Evolutionary conservation across 352 stramenopile genomes (phyloP), one percentile per base, ranked within the genome.

Genomic region (Pythium catenulatum): DNA sequence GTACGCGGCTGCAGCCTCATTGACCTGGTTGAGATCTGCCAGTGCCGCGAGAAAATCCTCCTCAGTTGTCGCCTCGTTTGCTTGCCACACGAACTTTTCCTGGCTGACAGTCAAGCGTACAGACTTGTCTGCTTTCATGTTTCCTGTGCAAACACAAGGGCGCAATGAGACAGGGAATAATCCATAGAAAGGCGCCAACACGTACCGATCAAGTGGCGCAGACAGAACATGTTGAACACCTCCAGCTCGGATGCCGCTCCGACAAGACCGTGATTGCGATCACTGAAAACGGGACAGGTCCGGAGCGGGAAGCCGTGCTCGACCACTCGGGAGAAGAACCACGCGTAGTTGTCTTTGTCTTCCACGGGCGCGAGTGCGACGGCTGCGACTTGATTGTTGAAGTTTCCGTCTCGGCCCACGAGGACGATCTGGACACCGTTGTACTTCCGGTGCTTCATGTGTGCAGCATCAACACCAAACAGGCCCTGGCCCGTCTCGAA

Each of bases 401-500:
- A 37, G 52, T 90, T 91, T 14, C 87, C 72, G 32, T 89, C 83
- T 6, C 84, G 75, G 7, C 66, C 66, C 4, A 91, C 79, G 0
- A 88, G 58, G 13, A 91, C 37, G 9, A 90, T 77, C 37, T 91
- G 74, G 0, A 78, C 76, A 3, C 79, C 77, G 50, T 88, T 90
- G 69, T 87, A 91, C 23, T 84, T 79, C 7, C 74, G 56, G 58
- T 91, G 75, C 58, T 90, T 91, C 63, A 90, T 87, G 72, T 91
- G 84, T 14, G 77, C 81, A 3, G 73, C 77, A n/a, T 90, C 80
- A 0, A 83, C 72, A 17, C 87, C 54, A 15, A 79, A 91, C 0
- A 88, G 25, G 17, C 72, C 21, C 6, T 83, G 82, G 2, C 79
- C 78, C 21, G 25, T 56, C 0, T 1, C 3, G 61, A 91, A 89